Evolutionary conservation across 495 filamentous ascomycete species (phyloP).

Genomic region (Lineolata rhizophorae): DNA sequence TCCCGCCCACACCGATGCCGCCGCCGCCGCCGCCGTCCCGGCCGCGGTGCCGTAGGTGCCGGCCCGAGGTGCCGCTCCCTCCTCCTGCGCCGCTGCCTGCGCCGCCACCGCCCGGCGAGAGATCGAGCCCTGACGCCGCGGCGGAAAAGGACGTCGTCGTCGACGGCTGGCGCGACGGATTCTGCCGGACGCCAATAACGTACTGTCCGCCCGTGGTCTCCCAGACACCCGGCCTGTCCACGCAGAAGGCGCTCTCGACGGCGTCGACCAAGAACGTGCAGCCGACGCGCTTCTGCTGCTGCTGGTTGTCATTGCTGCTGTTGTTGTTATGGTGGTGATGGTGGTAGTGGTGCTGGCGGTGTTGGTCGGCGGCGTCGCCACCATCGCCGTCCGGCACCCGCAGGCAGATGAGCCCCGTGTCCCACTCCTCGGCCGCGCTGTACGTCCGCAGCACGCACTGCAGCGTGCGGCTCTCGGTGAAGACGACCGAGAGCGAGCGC

Average conservation of each 20-base stretch:
- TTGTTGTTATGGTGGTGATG: conserved; percentile 13
- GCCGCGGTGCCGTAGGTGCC: not conserved
- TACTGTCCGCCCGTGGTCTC: too few species aligned
- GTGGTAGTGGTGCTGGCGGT: conserved; percentile 10
- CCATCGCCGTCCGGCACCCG: conserved; percentile 1
- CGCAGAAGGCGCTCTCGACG: not conserved
- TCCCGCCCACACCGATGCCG: too few species aligned
- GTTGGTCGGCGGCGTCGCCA: conserved; percentile 5
- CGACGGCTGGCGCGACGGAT: too few species aligned
- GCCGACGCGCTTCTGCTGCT: not conserved
- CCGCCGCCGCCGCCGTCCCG: too few species aligned
- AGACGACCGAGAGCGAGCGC: conserved; percentile 12
- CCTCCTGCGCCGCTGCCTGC: conserved; percentile 4
- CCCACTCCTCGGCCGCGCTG: conserved; percentile 5
- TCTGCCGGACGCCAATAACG: too few species aligned
- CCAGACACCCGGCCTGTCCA: not conserved
- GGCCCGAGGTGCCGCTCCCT: not conserved
- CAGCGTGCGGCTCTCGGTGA: conserved; percentile 10
- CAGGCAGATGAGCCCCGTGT: conserved; percentile 11
- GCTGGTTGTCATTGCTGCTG: conserved; percentile 4
- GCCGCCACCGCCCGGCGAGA: not conserved
- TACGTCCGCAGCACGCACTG: conserved; percentile 14
- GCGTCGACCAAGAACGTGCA: not conserved
- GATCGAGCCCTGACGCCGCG: not conserved
- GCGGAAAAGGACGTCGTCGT: too few species aligned